Evolutionary conservation across 495 filamentous ascomycete genomes (phyloP).

Genomic region (Corynascus novoguineensis): DNA sequence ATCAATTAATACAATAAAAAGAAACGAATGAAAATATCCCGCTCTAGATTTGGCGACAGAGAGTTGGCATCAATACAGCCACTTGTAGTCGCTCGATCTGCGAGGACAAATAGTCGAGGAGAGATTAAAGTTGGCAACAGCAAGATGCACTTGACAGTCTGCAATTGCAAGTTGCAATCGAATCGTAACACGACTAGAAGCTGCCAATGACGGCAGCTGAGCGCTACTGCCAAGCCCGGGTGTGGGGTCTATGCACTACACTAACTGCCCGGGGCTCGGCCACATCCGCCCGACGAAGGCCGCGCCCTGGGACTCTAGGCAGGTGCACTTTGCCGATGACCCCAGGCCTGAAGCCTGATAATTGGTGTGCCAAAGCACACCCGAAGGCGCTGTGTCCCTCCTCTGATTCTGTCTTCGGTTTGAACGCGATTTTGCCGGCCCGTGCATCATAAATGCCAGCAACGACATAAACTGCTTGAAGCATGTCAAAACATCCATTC

Average conservation of each 20-base stretch:
- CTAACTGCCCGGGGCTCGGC: neutral
- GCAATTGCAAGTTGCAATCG: no score
- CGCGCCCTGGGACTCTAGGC: neutral
- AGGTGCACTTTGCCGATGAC: neutral
- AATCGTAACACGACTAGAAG: neutral
- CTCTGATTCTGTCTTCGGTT: no score
- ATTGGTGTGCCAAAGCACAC: no score
- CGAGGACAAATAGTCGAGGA: neutral
- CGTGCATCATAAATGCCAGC: neutral
- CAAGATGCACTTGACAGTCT: neutral
- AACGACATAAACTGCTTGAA: neutral
- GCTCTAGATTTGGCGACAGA: neutral
- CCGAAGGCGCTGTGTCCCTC: no score
- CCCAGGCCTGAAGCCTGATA: no score
- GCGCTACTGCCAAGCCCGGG: neutral
- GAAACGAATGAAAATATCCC: neutral
- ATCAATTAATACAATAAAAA: neutral
- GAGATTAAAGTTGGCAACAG: neutral
- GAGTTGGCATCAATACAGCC: neutral
- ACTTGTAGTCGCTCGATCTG: neutral
- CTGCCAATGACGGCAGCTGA: conserved; percentile 2
- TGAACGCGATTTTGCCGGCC: neutral
- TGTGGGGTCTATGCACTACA: neutral
- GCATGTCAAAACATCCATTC: neutral
- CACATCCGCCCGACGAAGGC: neutral